These are phyloP conservation scores for Penicillium cinerascens DNA, from an alignment of 495 filamentous ascomycete genomes.

Conservation along the genomic window DNA sequence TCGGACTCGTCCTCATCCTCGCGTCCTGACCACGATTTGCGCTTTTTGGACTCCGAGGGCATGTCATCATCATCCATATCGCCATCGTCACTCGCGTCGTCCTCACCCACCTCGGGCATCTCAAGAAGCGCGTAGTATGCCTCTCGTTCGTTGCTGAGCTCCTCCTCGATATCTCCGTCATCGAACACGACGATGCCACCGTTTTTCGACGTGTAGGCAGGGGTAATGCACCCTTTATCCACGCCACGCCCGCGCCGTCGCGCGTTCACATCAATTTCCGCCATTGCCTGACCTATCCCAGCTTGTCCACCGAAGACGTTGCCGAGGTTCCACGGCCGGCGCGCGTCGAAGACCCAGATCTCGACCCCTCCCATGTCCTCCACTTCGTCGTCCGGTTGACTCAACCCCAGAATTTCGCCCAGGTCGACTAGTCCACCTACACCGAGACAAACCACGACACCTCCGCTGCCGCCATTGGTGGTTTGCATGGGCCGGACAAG, in stretches of 20 bases:
- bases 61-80: constrained; percentile 39
- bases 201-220: constrained; percentile 67
- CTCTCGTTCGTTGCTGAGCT: constrained; percentile 66
- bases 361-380: constrained; percentile 73
- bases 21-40: constrained; percentile 79
- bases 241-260: constrained; percentile 49
- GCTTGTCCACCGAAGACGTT: constrained; percentile 84
- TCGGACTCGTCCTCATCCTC: constrained; percentile 69
- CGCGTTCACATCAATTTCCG: constrained; percentile 47
- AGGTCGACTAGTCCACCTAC: constrained; percentile 89
- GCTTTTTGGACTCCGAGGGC: constrained; percentile 54
- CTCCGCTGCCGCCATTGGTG: constrained; percentile 72
- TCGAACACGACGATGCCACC: constrained; percentile 91
- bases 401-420: constrained; percentile 65
- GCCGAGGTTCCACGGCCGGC: constrained; percentile 89
- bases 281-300: constrained; percentile 40
- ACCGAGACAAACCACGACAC: constrained; percentile 87
- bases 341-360: constrained; percentile 89
- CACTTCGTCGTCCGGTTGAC: constrained; percentile 46
- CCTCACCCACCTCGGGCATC: constrained; percentile 88
- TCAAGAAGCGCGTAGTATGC: constrained; percentile 78
- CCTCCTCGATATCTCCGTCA: constrained; percentile 93
- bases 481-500: constrained; percentile 80
- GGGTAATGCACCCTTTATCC: constrained; percentile 63
- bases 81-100: constrained; percentile 48